Evolutionary conservation across 1,284 basidiomycete genomes (phyloP), one percentile per base, ranked within the genome.

Genomic region (Exsudoporus floridanus): DNA sequence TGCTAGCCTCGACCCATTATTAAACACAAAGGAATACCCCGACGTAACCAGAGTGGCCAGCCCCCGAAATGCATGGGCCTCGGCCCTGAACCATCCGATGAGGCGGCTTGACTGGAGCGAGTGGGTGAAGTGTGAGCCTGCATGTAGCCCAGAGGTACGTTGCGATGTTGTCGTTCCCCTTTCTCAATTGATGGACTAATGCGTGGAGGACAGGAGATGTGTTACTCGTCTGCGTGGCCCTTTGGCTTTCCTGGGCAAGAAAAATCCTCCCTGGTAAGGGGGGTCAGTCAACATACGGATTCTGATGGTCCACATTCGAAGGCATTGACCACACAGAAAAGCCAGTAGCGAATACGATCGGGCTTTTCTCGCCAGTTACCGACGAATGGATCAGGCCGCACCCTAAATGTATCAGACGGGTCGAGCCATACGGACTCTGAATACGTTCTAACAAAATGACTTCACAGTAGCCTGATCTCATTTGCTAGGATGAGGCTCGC

Each of bases 161-260:
- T 10, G 7, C 25, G 50, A 21, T 19, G 16, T 7, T 28, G 3
- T 19, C n/a, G n/a, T 27, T 53, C 14, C 4, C 23, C 34, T 38
- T 31, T 31, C 10, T 47, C 10, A 23, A 36, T 10, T 16, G 36
- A 23, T 14, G 14, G 19, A 46, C 30, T 52, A 16, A 52, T 28
- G n/a, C 9, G 25, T 49, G 28, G 45, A 14, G 16, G 19, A 8
- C 40, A 78, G 77, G 75, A 76, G 62, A 67, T 70, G 43, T 79
- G 76, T 47, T 73, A 74, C 49, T 52, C 78, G 16, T 75, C 77
- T 12, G 74, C 73, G 2, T 78, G 75, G 74, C 75, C 76, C 5
- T 64, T 55, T 7, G 48, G 56, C 30, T 49, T 52, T 21, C 50
- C 57, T 14, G 23, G 28, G 5, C 10, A 9, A 35, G 23, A 19